Conservation (phyloP, 768 basidiomycete species). For the Tephrocybe sp. region DNA sequence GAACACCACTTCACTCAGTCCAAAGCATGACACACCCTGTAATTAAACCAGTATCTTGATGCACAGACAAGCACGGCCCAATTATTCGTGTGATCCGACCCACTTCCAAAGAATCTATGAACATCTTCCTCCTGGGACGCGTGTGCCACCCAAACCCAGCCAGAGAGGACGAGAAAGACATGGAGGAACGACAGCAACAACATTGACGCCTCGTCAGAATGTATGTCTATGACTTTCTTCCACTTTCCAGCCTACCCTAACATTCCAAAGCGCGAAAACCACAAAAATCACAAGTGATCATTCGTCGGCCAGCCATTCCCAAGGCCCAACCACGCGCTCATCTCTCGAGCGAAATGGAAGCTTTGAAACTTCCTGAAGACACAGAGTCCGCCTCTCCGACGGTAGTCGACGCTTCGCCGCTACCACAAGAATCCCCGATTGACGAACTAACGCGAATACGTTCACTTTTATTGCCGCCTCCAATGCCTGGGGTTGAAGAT, state of each 20-base stretch:
- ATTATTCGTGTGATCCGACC: conserved; percentile 82
- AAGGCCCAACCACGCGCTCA: conserved; percentile 51
- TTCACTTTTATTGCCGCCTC: conserved; percentile 55
- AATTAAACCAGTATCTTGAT: conserved; percentile 98
- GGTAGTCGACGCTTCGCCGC: conserved; percentile 20
- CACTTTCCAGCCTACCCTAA: neutral
- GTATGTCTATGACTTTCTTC: conserved; percentile 30
- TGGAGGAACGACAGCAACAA: conserved; percentile 27
- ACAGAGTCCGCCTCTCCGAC: conserved; percentile 14
- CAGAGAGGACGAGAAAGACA: conserved; percentile 31
- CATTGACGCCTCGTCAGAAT: too few relatives aligned
- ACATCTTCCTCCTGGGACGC: conserved; percentile 35
- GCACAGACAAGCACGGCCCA: conserved; percentile 98
- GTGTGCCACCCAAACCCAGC: conserved; percentile 31
- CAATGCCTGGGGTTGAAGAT: conserved; percentile 60
- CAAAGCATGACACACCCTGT: conserved; percentile 60
- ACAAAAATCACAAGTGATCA: conserved; percentile 57
- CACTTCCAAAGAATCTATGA: conserved; percentile 42
- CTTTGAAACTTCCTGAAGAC: neutral
- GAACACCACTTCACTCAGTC: neutral
- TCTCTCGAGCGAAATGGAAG: conserved; percentile 42
- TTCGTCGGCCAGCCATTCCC: conserved; percentile 47
- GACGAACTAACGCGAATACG: conserved; percentile 58
- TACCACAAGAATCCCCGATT: conserved; percentile 23
- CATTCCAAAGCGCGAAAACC: conserved; percentile 34